These are phyloP conservation scores for Macrophomina phaseolina DNA, from an alignment of 2,329 filamentous ascomycete species.

Conservation along the genomic window DNA sequence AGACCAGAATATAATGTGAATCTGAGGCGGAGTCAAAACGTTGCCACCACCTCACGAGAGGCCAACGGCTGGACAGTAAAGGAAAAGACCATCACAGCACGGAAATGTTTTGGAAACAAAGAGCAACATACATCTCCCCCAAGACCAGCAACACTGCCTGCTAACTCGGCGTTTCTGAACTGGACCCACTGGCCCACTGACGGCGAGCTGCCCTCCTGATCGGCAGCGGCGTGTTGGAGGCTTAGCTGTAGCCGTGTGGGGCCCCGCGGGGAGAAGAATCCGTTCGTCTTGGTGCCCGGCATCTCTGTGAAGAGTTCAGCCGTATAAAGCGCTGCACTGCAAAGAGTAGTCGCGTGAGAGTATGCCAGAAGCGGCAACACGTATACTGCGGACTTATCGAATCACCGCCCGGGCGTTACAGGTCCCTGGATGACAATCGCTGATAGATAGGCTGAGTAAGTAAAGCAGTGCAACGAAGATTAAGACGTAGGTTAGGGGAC, in stretches of 20 bases:
- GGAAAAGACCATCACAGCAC: not conserved
- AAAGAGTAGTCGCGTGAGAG: not conserved
- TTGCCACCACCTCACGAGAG: too few species aligned
- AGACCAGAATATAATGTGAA: not conserved
- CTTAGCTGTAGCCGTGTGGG: conserved; percentile 16
- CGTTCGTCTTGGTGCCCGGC: conserved; percentile 8
- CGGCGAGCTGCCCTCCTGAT: conserved; percentile 6
- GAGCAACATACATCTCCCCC: conserved; percentile 5
- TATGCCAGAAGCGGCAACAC: not conserved
- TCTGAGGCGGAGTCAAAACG: too few species aligned
- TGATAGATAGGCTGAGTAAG: not conserved
- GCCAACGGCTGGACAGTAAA: not conserved
- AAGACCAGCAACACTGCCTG: not conserved
- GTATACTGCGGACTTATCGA: not conserved
- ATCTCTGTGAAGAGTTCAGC: not conserved
- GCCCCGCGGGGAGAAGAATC: not conserved
- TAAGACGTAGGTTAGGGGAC: too few species aligned
- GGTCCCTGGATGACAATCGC: not conserved
- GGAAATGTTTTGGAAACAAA: not conserved
- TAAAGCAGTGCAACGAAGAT: not conserved
- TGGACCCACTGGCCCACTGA: conserved; percentile 12
- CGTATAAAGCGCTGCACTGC: too few species aligned
- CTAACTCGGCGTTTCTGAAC: conserved; percentile 1
- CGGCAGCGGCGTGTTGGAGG: conserved; percentile 14
- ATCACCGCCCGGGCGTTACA: not conserved